A percentile compares a stretch with the other conserved stretches of the same genome.
These are phyloP conservation scores for Phialophora tarda DNA, from an alignment of 2,329 filamentous ascomycete species.

Conservation along the genomic window DNA sequence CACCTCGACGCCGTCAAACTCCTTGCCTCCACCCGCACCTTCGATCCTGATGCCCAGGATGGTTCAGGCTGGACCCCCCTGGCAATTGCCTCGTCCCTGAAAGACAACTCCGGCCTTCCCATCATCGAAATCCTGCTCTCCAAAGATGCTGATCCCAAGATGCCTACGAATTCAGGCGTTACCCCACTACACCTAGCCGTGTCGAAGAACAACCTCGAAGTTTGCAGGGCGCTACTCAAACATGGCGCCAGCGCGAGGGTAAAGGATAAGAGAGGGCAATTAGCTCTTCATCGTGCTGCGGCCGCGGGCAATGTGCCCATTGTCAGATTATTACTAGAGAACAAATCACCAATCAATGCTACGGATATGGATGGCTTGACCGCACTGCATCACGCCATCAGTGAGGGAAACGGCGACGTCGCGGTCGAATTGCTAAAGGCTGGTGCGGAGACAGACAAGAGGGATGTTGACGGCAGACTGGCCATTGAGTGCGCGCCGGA, in stretches of 20 bases:
- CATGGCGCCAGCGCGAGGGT: constrained; percentile 78
- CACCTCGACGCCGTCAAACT: constrained; percentile 71
- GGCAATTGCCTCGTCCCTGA: constrained; percentile 57
- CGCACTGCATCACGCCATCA: constrained; percentile 77
- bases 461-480: constrained; percentile 70
- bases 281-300: constrained; percentile 88
- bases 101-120: constrained; percentile 52
- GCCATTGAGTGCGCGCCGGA: constrained; percentile 86
- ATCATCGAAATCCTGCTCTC: constrained; percentile 53
- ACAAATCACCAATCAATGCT: constrained; percentile 78
- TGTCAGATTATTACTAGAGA: constrained; percentile 75
- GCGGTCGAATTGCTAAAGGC: constrained; percentile 81
- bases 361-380: constrained; percentile 84
- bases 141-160: constrained; percentile 55
- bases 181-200: constrained; percentile 90
- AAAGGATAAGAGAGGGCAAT: constrained; percentile 85
- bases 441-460: constrained; percentile 81
- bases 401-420: constrained; percentile 72
- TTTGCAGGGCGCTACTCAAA: constrained; percentile 76
- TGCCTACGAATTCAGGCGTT: constrained; percentile 58
- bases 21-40: constrained; percentile 56
- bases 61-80: constrained; percentile 57
- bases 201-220: constrained; percentile 85
- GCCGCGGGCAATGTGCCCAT: constrained; percentile 90
- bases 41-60: constrained; percentile 44